Evolutionary conservation across 495 filamentous ascomycete genomes (phyloP).

Genomic region (Pyronema omphalodes): DNA sequence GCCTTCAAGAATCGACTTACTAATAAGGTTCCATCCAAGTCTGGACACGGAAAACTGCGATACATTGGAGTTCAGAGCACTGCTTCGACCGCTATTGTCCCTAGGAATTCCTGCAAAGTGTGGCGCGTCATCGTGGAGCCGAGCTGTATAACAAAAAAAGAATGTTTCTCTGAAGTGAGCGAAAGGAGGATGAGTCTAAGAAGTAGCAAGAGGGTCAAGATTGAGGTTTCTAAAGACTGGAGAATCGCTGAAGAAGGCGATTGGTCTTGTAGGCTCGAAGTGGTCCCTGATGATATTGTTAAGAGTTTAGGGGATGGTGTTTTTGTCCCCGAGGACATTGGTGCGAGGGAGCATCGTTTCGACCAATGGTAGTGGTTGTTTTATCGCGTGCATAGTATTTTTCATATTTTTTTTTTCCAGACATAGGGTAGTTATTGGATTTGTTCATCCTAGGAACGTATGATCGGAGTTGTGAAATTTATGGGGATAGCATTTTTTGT

Average conservation of each 20-base stretch:
- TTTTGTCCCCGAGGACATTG: not conserved
- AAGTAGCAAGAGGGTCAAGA: not conserved
- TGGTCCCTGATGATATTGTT: not conserved
- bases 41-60: not conserved
- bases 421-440: no score
- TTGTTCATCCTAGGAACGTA: no score
- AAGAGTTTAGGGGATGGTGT: not conserved
- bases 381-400: no score
- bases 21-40: not conserved
- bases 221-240: not conserved
- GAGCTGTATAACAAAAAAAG: not conserved
- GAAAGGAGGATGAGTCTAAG: conserved; percentile 1
- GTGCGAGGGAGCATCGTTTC: no score
- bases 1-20: not conserved
- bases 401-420: no score
- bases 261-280: not conserved
- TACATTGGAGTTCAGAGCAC: conserved; percentile 1
- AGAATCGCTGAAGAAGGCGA: not conserved
- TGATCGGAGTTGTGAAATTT: no score
- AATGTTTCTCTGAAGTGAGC: not conserved
- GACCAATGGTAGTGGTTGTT: no score
- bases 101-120: not conserved
- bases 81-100: not conserved
- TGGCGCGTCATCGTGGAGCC: conserved; percentile 1
- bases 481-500: no score